Percentiles rank a stretch among this genome's conserved stretches.
phyloP scores from a whole-genome alignment of 352 stramenopile genomes.

The Phytophthora kernoviae region DNA sequence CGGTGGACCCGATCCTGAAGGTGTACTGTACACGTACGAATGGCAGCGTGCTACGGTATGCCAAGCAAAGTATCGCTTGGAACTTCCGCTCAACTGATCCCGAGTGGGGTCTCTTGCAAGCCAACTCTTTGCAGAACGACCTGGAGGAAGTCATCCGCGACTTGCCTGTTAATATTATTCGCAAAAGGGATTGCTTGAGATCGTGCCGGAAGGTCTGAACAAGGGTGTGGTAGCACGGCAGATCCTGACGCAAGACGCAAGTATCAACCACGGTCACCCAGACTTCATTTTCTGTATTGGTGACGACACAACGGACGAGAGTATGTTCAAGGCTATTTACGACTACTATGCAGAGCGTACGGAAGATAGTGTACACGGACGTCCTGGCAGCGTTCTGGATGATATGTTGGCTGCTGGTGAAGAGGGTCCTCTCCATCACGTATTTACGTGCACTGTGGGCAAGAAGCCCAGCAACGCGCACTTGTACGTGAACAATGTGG shows the following conservation, averaged over 20 bases:
- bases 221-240: slow-evolving; percentile 97
- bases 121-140: slow-evolving; percentile 92
- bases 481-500: slow-evolving; percentile 90
- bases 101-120: slow-evolving; percentile 96
- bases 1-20: slow-evolving; percentile 92
- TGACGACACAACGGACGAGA: slow-evolving; percentile 97
- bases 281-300: slow-evolving; percentile 97
- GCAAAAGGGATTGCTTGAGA: slow-evolving; percentile 94
- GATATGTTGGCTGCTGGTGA: slow-evolving; percentile 31
- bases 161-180: slow-evolving; percentile 76
- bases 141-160: slow-evolving; percentile 81
- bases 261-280: slow-evolving; percentile 77
- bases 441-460: slow-evolving; percentile 93
- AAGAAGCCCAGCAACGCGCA: slow-evolving; percentile 92
- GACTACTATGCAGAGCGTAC: slow-evolving; percentile 90
- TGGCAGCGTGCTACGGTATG: slow-evolving; percentile 93
- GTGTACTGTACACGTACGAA: slow-evolving; percentile 97
- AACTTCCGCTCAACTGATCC: slow-evolving; percentile 97
- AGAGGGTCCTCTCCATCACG: slow-evolving; percentile 74
- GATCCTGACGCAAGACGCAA: slow-evolving; percentile 90
- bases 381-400: slow-evolving; percentile 21
- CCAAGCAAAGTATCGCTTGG: slow-evolving; percentile 96
- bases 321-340: slow-evolving; percentile 97
- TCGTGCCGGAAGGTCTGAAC: slow-evolving; percentile 95
- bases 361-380: slow-evolving; percentile 80